phyloP scores from a whole-genome alignment of 2,329 filamentous ascomycete species.

The Acrocalymma vagum region DNA sequence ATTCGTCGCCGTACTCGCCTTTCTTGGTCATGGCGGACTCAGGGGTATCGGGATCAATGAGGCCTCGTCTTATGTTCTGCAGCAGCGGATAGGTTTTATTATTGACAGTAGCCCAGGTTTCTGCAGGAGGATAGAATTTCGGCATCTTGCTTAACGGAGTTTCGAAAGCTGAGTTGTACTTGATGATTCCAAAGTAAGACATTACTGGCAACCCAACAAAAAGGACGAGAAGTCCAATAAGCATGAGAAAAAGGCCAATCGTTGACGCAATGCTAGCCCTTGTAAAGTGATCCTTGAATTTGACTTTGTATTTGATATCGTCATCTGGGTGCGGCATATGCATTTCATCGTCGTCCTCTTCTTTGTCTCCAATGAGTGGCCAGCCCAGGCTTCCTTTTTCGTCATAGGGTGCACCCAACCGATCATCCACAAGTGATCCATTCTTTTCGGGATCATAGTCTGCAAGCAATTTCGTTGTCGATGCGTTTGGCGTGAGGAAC shows the following conservation, averaged over 20 bases:
- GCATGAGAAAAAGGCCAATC: constrained; percentile 54
- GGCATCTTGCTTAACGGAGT: constrained; percentile 52
- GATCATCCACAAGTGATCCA: constrained; percentile 56
- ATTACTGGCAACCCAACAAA: constrained; percentile 62
- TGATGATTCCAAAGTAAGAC: constrained; percentile 52
- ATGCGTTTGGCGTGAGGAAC: constrained; percentile 39
- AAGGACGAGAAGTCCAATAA: constrained; percentile 57
- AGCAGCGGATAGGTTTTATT: constrained; percentile 57
- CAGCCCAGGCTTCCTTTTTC: constrained; percentile 52
- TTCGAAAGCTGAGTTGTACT: constrained; percentile 49
- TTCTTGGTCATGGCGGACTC: constrained; percentile 53
- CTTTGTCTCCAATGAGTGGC: constrained; percentile 59
- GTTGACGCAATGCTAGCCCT: constrained; percentile 53
- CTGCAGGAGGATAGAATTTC: constrained; percentile 29
- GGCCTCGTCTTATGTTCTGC: constrained; percentile 55
- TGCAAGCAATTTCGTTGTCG: constrained; percentile 31
- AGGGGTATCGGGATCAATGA: constrained; percentile 64
- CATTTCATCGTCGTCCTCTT: constrained; percentile 63
- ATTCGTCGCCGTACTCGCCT: constrained; percentile 55
- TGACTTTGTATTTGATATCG: constrained; percentile 54
- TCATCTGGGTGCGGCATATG: constrained; percentile 62
- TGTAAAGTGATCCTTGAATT: constrained; percentile 55
- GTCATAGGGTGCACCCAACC: constrained; percentile 53
- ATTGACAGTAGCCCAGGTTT: constrained; percentile 58
- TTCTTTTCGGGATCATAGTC: constrained; percentile 35